These are phyloP conservation scores for Sisymbrium altissimum DNA, from an alignment of 345 rosid species.

Conservation along the genomic window DNA sequence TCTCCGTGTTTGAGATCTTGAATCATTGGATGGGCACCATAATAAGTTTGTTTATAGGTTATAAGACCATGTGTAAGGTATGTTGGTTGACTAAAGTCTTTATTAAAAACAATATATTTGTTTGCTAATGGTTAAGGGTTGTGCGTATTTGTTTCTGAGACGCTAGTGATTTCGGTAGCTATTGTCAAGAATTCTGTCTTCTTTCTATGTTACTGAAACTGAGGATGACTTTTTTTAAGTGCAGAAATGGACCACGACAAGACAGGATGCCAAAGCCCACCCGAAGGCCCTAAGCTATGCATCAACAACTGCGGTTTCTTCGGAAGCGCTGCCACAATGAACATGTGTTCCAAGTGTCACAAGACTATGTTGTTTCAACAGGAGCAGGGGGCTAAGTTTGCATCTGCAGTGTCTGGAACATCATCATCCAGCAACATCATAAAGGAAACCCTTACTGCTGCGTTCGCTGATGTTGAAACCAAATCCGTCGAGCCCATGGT, in stretches of 20 bases:
- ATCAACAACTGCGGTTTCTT: conserved; percentile 90
- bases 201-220: not conserved
- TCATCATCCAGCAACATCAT: conserved; percentile 50
- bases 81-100: not conserved
- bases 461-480: conserved; percentile 40
- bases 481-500: conserved; percentile 41
- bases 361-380: conserved; percentile 65
- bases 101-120: not conserved
- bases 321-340: conserved; percentile 88
- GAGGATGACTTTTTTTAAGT: conserved; percentile 1
- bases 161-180: not conserved
- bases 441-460: conserved; percentile 43
- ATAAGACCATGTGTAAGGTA: conserved; percentile 9
- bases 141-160: not conserved
- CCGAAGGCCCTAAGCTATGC: conserved; percentile 75
- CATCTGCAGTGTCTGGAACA: conserved; percentile 60
- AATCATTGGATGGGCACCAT: not conserved
- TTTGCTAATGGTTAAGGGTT: not conserved
- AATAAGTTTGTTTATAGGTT: not conserved
- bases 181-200: not conserved
- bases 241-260: conserved; percentile 81
- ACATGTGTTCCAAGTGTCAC: conserved; percentile 97
- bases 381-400: conserved; percentile 68
- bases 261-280: conserved; percentile 94
- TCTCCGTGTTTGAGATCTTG: not conserved